Base-by-base conservation (phyloP, 2,329 filamentous ascomycete species). In the Exophiala phaeomuriformis region DNA sequence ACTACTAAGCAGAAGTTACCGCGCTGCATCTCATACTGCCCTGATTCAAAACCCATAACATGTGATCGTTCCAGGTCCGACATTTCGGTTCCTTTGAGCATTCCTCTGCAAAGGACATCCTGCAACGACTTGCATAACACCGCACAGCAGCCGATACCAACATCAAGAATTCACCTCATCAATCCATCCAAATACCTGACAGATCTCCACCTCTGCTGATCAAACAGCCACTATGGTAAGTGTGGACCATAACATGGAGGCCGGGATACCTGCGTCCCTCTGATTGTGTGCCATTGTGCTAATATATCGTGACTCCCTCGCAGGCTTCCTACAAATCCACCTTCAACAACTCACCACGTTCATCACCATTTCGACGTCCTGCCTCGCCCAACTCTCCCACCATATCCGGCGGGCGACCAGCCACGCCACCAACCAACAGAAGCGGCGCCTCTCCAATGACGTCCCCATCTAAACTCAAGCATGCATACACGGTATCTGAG, bases 341-440 rank as follows among this genome's bases (percentile, higher is more conserved):
- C 56, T 87, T 85, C 70, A 83, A 41, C 39, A 41, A 83, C 60
- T 84, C 85, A 44, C 79, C 81, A 62, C 81, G 86, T 67, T 77
- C 79, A 28, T 87, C 85, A 6, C 83, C 85, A 2, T 85, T 87
- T 52, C 79, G 83, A 63, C 77, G 84, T 59, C 80, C 80, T 5
- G 86, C 83, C 2, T 77, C 73, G 3, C 82, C 85, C 3, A 78
- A 77, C 39, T 75, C 77, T 46, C 83, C 84, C 30, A 81, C 84
- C 1, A 76, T 78, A 33, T 80, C 79, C 52, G 65, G 67, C 48
- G 65, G 64, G 54, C 71, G 69, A 42, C 63, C 69, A n/a, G 72
- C 68, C 9, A 75, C 74, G 4, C 75, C 75, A 2, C 76, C 77
- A 9, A 70, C 71, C 10, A 66, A 66, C 49, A 66, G 70, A 55